Evolutionary conservation across 202 grass and related monocot species (phyloP), one percentile per base, ranked within the genome.

Genomic region (Musa balbisiana): DNA sequence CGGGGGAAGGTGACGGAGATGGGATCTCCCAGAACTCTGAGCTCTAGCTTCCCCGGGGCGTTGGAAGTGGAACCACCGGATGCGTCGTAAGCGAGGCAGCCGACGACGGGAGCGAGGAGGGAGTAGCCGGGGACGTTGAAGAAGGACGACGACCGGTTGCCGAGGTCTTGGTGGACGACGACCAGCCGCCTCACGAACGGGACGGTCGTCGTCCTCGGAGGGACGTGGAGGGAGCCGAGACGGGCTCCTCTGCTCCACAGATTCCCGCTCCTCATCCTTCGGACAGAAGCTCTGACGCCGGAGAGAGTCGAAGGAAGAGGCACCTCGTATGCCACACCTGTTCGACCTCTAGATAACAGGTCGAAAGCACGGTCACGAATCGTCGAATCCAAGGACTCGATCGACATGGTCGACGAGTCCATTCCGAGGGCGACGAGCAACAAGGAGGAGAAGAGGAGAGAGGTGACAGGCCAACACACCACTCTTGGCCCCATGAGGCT

Each of bases 31-130:
- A 62, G n/a, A 2, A 63, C 16, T 25, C 3, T 56, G 19, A 80
- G 49, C 20, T 53, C 49, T 23, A 80, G 11, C 68, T 80, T 55
- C 8, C 11, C 51, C 4, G 11, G 16, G 21, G 8, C 49, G 3
- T 49, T 20, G 10, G 59, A 51, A 10, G 29, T 21, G 6, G 24
- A 13, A 52, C 11, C 10, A 52, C 11, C 2, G 0, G 78, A 73
- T 10, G 68, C 78, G n/a, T 80, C 78, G 22, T 80, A 80, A 19
- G 78, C 67, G 2, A 72, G 22, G 55, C 62, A 72, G 49, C 78
- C 78, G 55, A 73, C 55, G 15, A 80, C 78, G 10, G 69, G 69
- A 49, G 78, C 43, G 55, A 23, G 68, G 55, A 80, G 78, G 49
- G 78, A 55, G 55, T 72, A 62, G 50, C 53, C 56, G 15, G 69